Evolutionary conservation across 1,284 basidiomycete species (phyloP), one percentile per base, ranked within the genome.

Genomic region (Ceratobasidium sp.): DNA sequence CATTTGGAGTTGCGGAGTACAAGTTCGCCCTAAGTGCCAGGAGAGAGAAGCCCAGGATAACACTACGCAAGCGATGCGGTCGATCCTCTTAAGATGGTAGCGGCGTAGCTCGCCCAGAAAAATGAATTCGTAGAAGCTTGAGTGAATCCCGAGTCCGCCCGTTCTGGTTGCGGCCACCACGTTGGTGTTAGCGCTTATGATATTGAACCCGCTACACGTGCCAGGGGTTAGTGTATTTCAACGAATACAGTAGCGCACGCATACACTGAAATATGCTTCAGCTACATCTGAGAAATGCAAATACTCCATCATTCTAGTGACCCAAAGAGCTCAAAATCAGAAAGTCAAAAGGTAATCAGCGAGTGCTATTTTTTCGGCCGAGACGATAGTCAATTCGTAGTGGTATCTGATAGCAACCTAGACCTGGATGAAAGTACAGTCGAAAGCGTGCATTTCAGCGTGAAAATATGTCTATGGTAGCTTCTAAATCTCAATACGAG

Each of bases 351-450:
- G 51, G 47, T 67, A 67, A 24, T 31, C 29, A 1, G 65, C 54
- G 50, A 67, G 54, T 9, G 33, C 51, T 11, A 33, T 56, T 36
- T 67, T 67, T 36, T 67, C 65, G 9, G 65, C 65, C n/a, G 65
- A 56, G 31, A 56, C 51, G 15, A 67, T 51, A 17, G 65, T 44
- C 22, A 67, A 36, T 14, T n/a, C 36, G 77, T 88, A 89, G 76
- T 81, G 84, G 76, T 87, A 80, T 81, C 89, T 89, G 73, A 89
- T 87, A 11, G 56, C 33, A 27, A 77, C 71, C 76, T 74, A 73
- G 17, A 36, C 57, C 6, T 73, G 60, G n/a, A 76, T 53, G 31
- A 75, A 75, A 15, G 72, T 73, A 56, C 77, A 76, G 19, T 77
- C 73, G 53, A 33, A 17, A 31, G 29, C 19, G 36, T 17, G 33